Base-by-base conservation (phyloP, 2,329 filamentous ascomycete genomes). In the Penicillium sp. region DNA sequence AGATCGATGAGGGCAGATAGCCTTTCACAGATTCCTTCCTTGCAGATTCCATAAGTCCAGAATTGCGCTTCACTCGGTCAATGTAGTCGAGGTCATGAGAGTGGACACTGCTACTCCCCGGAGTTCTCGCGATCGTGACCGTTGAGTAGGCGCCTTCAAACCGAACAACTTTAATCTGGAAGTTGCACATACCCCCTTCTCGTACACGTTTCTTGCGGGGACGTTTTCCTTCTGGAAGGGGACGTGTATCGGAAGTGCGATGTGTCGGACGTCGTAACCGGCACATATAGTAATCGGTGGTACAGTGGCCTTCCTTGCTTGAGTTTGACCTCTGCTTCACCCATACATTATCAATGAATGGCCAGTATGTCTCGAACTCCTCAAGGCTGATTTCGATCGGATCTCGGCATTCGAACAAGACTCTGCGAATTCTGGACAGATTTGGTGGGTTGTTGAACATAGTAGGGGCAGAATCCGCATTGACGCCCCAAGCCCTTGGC, bases 321-420 rank as follows among this genome's bases (percentile, higher is more conserved):
- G 71, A 63, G 52, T 73, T 71, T 15, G 68, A 70, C 53, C 75
- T 70, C 56, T 77, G 73, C 48, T 76, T 76, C 10, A 77, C 74
- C 76, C 76, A 79, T n/a, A 78, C 72, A 57, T 79, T 79, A 58
- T 79, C 76, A 45, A 78, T 74, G 47, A 76, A 79, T 6, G 76
- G 76, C 70, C 75, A 78, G 57, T 76, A 78, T 15, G 66, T 71
- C 52, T 77, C 74, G 53, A 76, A 78, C 47, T 79, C 76, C 23
- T 73, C 69, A 34, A 73, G 59, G 16, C 70, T 74, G 42, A 79
- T 72, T 61, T 78, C 75, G 46, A 79, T 73, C 6, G 74, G 70
- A 36, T 77, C 74, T 43, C 70, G 73, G 60, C 76, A 69, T 45
- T 76, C 74, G 54, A 77, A 78, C 42, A 78, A 60, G 23, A 74